Evolutionary conservation across 139 green algal species (phyloP).

Genomic region (Astrephomene gubernaculifera): DNA sequence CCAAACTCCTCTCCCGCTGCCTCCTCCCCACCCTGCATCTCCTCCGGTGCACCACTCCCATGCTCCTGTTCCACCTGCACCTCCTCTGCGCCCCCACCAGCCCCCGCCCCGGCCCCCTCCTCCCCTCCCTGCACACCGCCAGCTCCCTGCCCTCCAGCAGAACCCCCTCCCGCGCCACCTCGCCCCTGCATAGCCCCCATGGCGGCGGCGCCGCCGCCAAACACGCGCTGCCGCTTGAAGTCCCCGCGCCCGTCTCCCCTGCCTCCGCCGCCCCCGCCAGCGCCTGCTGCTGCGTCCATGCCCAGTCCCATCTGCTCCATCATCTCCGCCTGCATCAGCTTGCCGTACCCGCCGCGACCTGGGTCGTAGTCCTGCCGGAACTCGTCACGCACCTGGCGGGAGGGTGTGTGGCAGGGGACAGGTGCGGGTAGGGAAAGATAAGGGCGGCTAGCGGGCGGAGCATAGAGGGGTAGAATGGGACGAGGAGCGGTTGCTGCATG

Average conservation of each 20-base stretch:
- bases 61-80: background rate
- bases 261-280: background rate
- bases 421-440: too few relatives aligned
- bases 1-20: background rate
- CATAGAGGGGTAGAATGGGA: background rate
- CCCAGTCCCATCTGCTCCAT: slow-evolving; percentile 46
- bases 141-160: too few relatives aligned
- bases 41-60: too few relatives aligned
- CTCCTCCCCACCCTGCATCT: too few relatives aligned
- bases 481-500: too few relatives aligned
- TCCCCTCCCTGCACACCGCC: background rate
- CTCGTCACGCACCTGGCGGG: slow-evolving; percentile 97
- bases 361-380: slow-evolving; percentile 94
- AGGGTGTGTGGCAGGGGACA: too few relatives aligned
- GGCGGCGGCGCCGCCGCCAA: background rate
- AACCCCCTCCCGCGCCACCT: too few relatives aligned
- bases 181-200: background rate
- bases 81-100: background rate
- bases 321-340: slow-evolving; percentile 58
- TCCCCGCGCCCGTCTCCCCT: background rate
- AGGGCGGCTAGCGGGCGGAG: too few relatives aligned
- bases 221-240: slow-evolving; percentile 27
- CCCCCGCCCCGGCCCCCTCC: background rate
- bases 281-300: too few relatives aligned
- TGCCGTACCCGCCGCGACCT: slow-evolving; percentile 83